Conservation (phyloP, 106 monocot species). For the Phalaenopsis equestris region DNA sequence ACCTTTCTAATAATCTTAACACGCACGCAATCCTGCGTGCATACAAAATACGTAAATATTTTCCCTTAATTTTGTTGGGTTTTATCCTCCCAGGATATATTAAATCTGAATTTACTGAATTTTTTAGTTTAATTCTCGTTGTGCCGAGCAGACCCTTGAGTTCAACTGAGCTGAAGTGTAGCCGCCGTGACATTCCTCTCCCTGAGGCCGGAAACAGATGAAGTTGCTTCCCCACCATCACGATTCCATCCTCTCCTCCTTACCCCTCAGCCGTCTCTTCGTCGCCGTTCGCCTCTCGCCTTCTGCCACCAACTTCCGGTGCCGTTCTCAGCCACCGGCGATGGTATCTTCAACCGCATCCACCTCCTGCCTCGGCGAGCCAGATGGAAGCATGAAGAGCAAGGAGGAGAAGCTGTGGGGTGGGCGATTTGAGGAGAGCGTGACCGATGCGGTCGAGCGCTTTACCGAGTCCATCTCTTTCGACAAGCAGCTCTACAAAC, state of each 20-base stretch:
- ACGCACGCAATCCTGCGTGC: no score
- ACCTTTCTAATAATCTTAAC: no score
- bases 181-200: not conserved
- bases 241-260: not conserved
- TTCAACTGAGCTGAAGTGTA: not conserved
- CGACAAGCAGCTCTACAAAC: constrained; percentile 87
- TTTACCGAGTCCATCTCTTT: constrained; percentile 92
- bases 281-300: not conserved
- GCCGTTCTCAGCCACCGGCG: not conserved
- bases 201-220: not conserved
- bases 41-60: no score
- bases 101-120: no score
- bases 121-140: no score
- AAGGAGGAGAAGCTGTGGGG: constrained; percentile 93
- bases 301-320: not conserved
- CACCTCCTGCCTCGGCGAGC: not conserved
- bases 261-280: not conserved
- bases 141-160: not conserved
- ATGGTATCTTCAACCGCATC: not conserved
- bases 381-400: not conserved
- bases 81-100: no score
- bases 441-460: constrained; percentile 73
- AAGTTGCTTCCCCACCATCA: not conserved
- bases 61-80: no score
- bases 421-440: constrained; percentile 77